phyloP scores from a whole-genome alignment of 371 early-diverging fungal genomes.

The Mortierella sp. region DNA sequence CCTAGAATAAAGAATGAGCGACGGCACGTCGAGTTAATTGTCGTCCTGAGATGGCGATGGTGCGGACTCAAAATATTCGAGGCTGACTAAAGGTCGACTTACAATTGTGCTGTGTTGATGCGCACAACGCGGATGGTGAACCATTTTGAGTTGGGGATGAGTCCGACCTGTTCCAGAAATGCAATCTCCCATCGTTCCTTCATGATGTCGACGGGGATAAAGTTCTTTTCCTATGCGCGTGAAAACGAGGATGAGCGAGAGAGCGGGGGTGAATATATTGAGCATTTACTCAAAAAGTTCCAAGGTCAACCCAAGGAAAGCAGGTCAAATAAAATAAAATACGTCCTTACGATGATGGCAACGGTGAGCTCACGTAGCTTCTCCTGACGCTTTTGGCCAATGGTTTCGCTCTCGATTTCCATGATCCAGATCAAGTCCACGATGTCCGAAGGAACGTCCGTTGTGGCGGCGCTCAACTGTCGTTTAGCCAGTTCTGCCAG shows the following conservation, averaged over 20 bases:
- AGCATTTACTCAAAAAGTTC: neutral
- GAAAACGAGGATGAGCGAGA: neutral
- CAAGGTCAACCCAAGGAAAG: neutral
- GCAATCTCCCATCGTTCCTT: constrained; percentile 51
- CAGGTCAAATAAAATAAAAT: neutral
- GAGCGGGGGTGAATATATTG: neutral
- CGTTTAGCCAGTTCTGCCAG: constrained; percentile 10
- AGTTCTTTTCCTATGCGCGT: constrained; percentile 22
- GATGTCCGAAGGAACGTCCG: constrained; percentile 25
- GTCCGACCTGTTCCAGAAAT: constrained; percentile 66
- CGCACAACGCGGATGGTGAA: constrained; percentile 74
- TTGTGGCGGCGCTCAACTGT: neutral
- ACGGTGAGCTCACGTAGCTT: constrained; percentile 21
- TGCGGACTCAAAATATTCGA: neutral
- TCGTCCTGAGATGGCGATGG: neutral
- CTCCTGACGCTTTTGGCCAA: neutral
- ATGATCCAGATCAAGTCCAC: constrained; percentile 49
- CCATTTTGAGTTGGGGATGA: constrained; percentile 63
- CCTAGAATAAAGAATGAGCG: constrained; percentile 30
- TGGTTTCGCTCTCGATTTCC: constrained; percentile 34
- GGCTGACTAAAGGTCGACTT: constrained; percentile 40
- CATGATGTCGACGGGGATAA: constrained; percentile 42
- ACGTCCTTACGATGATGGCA: constrained; percentile 39
- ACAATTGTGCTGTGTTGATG: constrained; percentile 76
- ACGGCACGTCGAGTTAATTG: neutral